phyloP scores from a whole-genome alignment of 2,329 filamentous ascomycete genomes.

The Aspergillus unguis region DNA sequence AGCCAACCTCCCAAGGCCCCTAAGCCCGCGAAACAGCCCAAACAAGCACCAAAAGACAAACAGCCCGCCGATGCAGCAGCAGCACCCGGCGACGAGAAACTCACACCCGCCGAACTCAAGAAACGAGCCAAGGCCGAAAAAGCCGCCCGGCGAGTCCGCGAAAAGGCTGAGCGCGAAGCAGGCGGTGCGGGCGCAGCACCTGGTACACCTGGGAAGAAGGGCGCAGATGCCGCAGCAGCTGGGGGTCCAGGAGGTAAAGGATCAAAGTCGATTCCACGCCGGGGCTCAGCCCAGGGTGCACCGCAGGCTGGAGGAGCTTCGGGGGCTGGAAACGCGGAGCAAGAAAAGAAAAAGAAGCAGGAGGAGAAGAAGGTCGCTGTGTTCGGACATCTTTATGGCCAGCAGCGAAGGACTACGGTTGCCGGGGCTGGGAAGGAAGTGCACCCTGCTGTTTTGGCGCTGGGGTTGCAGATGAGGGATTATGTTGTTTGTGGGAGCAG shows the following conservation, averaged over 20 bases:
- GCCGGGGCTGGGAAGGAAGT: constrained; percentile 66
- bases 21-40: constrained; percentile 14
- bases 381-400: constrained; percentile 81
- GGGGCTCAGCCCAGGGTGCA: constrained; percentile 37
- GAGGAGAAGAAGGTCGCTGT: constrained; percentile 67
- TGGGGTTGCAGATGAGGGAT: constrained; percentile 86
- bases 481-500: constrained; percentile 89
- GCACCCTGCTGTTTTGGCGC: constrained; percentile 76
- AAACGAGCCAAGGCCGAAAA: constrained; percentile 89
- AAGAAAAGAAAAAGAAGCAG: constrained; percentile 52
- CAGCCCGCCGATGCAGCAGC: constrained; percentile 23
- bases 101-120: constrained; percentile 69
- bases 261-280: constrained; percentile 31
- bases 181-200: constrained; percentile 34
- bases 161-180: constrained; percentile 54
- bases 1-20: constrained; percentile 18
- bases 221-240: constrained; percentile 22
- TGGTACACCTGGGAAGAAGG: constrained; percentile 28
- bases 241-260: constrained; percentile 31
- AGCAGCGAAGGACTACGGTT: constrained; percentile 63
- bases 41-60: constrained; percentile 24
- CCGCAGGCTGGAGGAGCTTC: constrained; percentile 32
- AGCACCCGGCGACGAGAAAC: constrained; percentile 31
- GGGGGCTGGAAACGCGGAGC: too few species aligned
- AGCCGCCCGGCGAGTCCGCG: constrained; percentile 73